Percentiles rank a stretch among this genome's conserved stretches.
Evolutionary conservation across 2,329 filamentous ascomycete genomes (phyloP).

Genomic region (Stachybotrys chlorohalonatus): DNA sequence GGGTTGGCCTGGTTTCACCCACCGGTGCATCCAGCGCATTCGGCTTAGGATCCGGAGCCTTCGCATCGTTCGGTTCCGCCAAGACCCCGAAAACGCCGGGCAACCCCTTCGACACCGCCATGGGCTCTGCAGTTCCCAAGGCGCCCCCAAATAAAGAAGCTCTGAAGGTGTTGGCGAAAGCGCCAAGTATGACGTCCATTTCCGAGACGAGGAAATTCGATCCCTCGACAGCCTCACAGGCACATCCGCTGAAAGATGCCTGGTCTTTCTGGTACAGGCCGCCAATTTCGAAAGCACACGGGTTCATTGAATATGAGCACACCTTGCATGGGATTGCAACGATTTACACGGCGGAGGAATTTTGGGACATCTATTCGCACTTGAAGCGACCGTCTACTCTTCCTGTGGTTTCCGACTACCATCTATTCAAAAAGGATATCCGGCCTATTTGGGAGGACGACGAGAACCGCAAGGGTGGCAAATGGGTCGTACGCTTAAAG

Average conservation of each 20-base stretch:
- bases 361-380: constrained; percentile 83
- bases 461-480: constrained; percentile 90
- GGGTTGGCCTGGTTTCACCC: constrained; percentile 36
- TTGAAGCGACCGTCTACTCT: constrained; percentile 81
- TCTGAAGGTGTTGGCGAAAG: constrained; percentile 17
- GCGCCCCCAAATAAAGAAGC: constrained; percentile 19
- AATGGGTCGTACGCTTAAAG: constrained; percentile 95
- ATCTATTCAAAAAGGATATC: constrained; percentile 95
- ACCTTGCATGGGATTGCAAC: constrained; percentile 80
- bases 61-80: constrained; percentile 73
- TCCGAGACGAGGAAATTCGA: constrained; percentile 26
- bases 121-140: constrained; percentile 33
- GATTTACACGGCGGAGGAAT: constrained; percentile 77
- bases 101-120: constrained; percentile 69
- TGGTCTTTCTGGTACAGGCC: constrained; percentile 98
- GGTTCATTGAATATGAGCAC: constrained; percentile 86
- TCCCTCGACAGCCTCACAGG: constrained; percentile 32
- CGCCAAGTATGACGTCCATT: constrained; percentile 33
- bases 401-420: constrained; percentile 91
- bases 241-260: constrained; percentile 61
- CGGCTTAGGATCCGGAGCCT: constrained; percentile 87
- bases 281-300: constrained; percentile 89
- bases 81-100: constrained; percentile 85
- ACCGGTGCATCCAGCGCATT: constrained; percentile 75
- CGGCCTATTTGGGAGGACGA: constrained; percentile 98